Base-by-base conservation (phyloP, 2,329 filamentous ascomycete species). In the Microsporum audouinii region DNA sequence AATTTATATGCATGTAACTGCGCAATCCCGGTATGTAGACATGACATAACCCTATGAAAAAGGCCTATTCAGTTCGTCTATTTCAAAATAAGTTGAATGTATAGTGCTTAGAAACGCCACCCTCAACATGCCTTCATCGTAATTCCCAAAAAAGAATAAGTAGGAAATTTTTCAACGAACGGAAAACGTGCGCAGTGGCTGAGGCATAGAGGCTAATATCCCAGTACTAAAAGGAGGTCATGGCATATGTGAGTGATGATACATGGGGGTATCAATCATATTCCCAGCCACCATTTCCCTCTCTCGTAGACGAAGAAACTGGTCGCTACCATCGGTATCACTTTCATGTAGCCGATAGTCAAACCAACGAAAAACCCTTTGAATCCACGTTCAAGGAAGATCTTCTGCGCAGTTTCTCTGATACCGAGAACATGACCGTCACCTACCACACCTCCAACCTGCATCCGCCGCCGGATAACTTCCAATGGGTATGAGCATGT, bases 401-500 rank as follows among this genome's bases (percentile, higher is more conserved):
- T 94, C 71, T 85, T 81, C 65, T 76, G 77, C 2, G 86, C 86
- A 0, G 92, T 95, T 76, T 97, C 92, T 14, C 78, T 77, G 65
- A 99, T 89, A 58, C 85, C 80, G 53, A 96, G 75, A 53, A 88
- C 79, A 68, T 84, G 89, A 0, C 92, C 91, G 71, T 97, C 91
- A 1, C 94, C 94, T 0, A 97, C 90, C 0, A 92, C 91, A 8
- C 92, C 94, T 56, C 90, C 89, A 12, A 99, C 94, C 72, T 99
- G 94, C 92, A 99, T 97, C 56, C 94, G 82, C 65, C 94, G 82
- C 63, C 94, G 80, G 62, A 97, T 88, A 14, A 99, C 89, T 73
- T 99, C 94, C 2, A 99, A 80, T 3, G 94, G 94, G 72, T 99
- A 99, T 14, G 91, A 95, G 0, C 87, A 84, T 0, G 92, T 96